Base-by-base conservation (phyloP, 257 asterid species). In the Solanum dulcamara region DNA sequence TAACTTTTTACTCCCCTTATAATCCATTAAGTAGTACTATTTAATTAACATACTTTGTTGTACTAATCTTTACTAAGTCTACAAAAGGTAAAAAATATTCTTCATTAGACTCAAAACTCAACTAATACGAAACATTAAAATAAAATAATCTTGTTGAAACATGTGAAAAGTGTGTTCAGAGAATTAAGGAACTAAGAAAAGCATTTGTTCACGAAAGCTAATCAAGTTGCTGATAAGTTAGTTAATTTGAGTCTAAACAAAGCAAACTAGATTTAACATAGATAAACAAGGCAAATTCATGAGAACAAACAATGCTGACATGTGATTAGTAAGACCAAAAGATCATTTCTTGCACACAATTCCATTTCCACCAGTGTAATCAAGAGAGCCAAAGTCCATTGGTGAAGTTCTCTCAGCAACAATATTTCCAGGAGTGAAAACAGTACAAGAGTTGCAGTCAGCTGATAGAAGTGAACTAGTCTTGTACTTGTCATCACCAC, bases 401-500 rank as follows among this genome's bases (percentile, higher is more conserved):
- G 62, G 44, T 46, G 35, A 32, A 17, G n/a, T 30, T 32, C 38
- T 64, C 30, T 22, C 80, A 38, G 57, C 70, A 48, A 51, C 40
- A 1, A 6, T 7, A 59, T 85, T 62, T n/a, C 15, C 44, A 44
- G 7, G 24, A 80, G 2, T 60, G 71, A 33, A 85, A 37, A 85
- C 59, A 70, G 48, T 33, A 62, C 87, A 85, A 15, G 85, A 85
- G 13, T 81, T 67, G 46, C 88, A 85, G 12, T 85, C 88, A 18
- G 82, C 75, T 11, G 48, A 14, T 24, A 55, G 57, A 86, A 86
- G 85, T 82, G 85, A 81, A 37, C 85, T 67, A 50, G 88, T 81
- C 32, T 53, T 67, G 50, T 81, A 86, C 83, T 86, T 81, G 18
- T 86, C 85, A 33, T 86, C 88, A 18, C 85, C 88, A 20, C 85